Conservation (phyloP, 1,139 yeast species). For the Suhomyces chickasaworum region DNA sequence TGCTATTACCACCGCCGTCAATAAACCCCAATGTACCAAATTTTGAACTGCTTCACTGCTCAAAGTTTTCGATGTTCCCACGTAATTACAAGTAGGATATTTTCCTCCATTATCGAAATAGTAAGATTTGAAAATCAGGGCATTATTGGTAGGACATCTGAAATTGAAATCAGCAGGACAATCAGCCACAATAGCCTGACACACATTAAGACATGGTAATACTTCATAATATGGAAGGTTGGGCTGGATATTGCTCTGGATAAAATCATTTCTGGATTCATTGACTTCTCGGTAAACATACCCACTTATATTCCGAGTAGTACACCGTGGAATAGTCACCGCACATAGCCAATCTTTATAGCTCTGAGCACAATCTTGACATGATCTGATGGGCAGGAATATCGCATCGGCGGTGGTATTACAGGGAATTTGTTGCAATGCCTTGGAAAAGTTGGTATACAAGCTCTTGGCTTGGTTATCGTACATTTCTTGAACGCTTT, state of each 20-base stretch:
- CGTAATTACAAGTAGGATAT: slow-evolving; percentile 47
- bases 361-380: slow-evolving; percentile 69
- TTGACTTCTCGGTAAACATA: slow-evolving; percentile 40
- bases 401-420: slow-evolving; percentile 67
- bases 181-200: slow-evolving; percentile 75
- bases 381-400: slow-evolving; percentile 72
- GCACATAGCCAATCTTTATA: slow-evolving; percentile 92
- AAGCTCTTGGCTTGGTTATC: slow-evolving; percentile 61
- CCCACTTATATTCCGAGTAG: slow-evolving; percentile 45
- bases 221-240: slow-evolving; percentile 69
- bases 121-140: slow-evolving; percentile 48
- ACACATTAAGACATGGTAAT: slow-evolving; percentile 81
- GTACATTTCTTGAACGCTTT: slow-evolving; percentile 44
- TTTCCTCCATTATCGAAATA: slow-evolving; percentile 38
- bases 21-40: slow-evolving; percentile 7
- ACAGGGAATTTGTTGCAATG: slow-evolving; percentile 78
- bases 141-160: slow-evolving; percentile 59
- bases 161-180: slow-evolving; percentile 83
- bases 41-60: slow-evolving; percentile 6
- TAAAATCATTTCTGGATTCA: slow-evolving; percentile 62
- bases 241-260: slow-evolving; percentile 62
- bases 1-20: neutral
- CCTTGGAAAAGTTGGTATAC: slow-evolving; percentile 69
- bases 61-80: slow-evolving; percentile 31
- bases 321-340: slow-evolving; percentile 86